phyloP scores from a whole-genome alignment of 2,329 filamentous ascomycete genomes.

The Verticillium nonalfalfae region DNA sequence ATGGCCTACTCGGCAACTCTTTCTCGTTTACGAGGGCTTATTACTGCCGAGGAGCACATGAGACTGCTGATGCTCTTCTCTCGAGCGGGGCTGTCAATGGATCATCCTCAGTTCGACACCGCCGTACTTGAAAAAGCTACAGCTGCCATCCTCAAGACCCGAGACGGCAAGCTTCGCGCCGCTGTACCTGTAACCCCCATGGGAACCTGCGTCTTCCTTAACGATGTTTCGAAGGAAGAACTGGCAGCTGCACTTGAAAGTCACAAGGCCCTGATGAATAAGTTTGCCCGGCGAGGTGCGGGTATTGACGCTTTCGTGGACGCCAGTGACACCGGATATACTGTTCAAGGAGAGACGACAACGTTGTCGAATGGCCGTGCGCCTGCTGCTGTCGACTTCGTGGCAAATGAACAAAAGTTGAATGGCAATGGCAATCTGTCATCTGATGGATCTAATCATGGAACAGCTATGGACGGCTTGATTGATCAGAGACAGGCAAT shows the following conservation, averaged over 20 bases:
- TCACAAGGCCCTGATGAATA: constrained; percentile 59
- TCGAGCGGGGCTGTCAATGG: constrained; percentile 63
- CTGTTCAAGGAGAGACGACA: constrained; percentile 2
- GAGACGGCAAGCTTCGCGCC: constrained; percentile 61
- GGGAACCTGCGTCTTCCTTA: constrained; percentile 61
- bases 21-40: constrained; percentile 54
- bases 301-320: constrained; percentile 67
- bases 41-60: constrained; percentile 53
- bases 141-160: constrained; percentile 62
- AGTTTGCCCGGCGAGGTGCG: constrained; percentile 56
- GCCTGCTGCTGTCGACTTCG: background rate
- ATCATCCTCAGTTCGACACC: constrained; percentile 62
- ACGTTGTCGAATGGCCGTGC: background rate
- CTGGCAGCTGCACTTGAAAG: constrained; percentile 52
- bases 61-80: constrained; percentile 63
- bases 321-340: constrained; percentile 58
- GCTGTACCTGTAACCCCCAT: constrained; percentile 60
- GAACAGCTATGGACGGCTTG: background rate
- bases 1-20: constrained; percentile 71
- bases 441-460: background rate
- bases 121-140: constrained; percentile 60
- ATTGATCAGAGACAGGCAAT: background rate
- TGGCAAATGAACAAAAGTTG: background rate
- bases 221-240: constrained; percentile 57
- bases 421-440: background rate